phyloP scores from a whole-genome alignment of 805 yeast species.

The Vanderwaltozyma verrucispora region DNA sequence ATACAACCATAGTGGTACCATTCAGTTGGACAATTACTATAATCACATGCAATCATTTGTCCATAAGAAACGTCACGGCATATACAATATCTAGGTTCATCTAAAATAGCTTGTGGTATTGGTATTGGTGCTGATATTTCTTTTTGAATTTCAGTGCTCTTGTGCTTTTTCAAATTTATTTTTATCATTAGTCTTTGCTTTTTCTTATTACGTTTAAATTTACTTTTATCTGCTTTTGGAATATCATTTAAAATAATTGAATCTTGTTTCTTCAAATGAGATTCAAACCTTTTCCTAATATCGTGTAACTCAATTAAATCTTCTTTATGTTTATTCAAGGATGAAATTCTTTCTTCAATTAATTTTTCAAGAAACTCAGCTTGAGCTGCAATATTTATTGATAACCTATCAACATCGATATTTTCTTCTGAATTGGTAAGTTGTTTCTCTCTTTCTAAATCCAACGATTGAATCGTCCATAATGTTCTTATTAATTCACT shows the following conservation, averaged over 20 bases:
- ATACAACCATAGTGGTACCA: slow-evolving; percentile 81
- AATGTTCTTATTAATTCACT: slow-evolving; percentile 34
- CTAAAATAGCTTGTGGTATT: too few relatives aligned
- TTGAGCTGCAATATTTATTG: slow-evolving; percentile 7
- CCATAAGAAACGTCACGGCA: slow-evolving; percentile 47
- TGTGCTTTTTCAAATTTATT: slow-evolving; percentile 3
- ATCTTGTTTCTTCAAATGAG: slow-evolving; percentile 1
- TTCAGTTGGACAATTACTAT: slow-evolving; percentile 55
- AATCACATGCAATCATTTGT: slow-evolving; percentile 87
- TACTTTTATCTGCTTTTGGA: background rate
- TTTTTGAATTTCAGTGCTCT: slow-evolving; percentile 4
- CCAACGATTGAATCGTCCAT: slow-evolving; percentile 33
- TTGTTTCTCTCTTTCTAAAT: slow-evolving; percentile 5
- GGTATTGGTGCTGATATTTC: background rate
- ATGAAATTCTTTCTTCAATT: slow-evolving; percentile 6
- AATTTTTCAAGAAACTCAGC: slow-evolving; percentile 8
- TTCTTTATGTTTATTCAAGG: slow-evolving; percentile 5
- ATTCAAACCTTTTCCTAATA: slow-evolving; percentile 4
- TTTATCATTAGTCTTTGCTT: slow-evolving; percentile 1
- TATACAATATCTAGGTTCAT: slow-evolving; percentile 32
- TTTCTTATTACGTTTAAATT: background rate
- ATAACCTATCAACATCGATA: background rate
- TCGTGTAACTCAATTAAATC: slow-evolving; percentile 6
- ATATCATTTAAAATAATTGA: background rate
- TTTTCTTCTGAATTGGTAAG: slow-evolving; percentile 4